phyloP scores from a whole-genome alignment of 164 flowering plant species.

The Stephania cephalantha region DNA sequence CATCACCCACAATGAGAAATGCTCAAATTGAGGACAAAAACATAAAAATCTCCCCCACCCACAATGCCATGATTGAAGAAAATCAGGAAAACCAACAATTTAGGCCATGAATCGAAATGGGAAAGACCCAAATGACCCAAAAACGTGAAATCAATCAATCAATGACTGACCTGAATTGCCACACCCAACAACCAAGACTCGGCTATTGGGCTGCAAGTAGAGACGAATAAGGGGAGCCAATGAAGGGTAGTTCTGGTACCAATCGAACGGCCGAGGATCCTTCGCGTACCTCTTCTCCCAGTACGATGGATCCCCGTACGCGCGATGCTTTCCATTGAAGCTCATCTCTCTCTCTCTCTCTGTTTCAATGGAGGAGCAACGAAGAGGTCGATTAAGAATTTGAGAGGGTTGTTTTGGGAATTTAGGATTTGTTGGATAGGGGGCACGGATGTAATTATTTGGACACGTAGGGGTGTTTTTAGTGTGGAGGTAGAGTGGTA shows the following conservation, averaged over 20 bases:
- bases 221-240: slow-evolving; percentile 64
- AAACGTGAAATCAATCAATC: not conserved
- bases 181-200: slow-evolving; percentile 69
- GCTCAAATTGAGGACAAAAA: not conserved
- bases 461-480: not conserved
- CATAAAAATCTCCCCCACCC: not conserved
- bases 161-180: slow-evolving; percentile 57
- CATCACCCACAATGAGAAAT: not conserved
- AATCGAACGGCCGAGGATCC: slow-evolving; percentile 66
- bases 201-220: slow-evolving; percentile 43
- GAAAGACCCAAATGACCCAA: not conserved
- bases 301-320: slow-evolving; percentile 79
- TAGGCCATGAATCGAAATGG: not conserved
- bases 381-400: not conserved
- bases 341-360: slow-evolving; percentile 21
- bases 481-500: too few relatives aligned
- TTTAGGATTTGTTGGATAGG: too few relatives aligned
- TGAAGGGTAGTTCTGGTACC: slow-evolving; percentile 81
- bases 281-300: slow-evolving; percentile 76
- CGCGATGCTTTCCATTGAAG: slow-evolving; percentile 16
- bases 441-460: not conserved
- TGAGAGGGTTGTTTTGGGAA: not conserved
- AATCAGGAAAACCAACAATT: not conserved
- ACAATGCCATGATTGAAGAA: not conserved
- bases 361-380: too few relatives aligned